Base-by-base conservation (phyloP, 2,329 filamentous ascomycete genomes). In the Penicillium corylophilum region DNA sequence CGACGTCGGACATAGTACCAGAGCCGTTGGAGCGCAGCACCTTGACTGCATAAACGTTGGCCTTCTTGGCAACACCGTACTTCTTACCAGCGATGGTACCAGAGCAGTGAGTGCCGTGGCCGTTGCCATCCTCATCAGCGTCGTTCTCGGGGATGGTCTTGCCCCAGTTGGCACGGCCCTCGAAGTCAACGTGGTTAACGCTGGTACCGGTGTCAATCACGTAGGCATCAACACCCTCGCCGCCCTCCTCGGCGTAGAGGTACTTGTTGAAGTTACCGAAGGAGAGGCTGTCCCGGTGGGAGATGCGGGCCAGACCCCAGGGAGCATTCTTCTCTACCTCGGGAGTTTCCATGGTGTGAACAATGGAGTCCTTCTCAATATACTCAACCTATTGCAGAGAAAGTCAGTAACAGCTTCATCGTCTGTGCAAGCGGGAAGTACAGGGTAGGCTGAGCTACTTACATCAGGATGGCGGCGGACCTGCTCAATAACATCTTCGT, bases 1-100 rank as follows among this genome's bases (percentile, higher is more conserved):
- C 90, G 64, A 99, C 94, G 71, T 99, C 94, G 52, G 92, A 92
- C 95, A 99, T 99, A 72, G 90, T 92, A 67, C 94, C 94, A 44
- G 93, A 96, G 67, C 94, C 94, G 76, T 96, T 99, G 66, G 93
- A 96, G 72, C 88, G 86, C 65, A 99, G 88, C 36, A 99, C 94
- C 87, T 99, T 99, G 81, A 99, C 92, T 61, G 94, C 94, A 70
- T 95, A 92, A 74, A 99, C 81, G 65, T 90, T 86, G 71, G 95
- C 94, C 85, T 97, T 96, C 87, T 99, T 99, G 73, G 94, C 93
- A 60, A 99, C 94, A 84, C 94, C 94, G 72, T 96, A 99, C 82
- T 96, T 96, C 85, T 94, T 95, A 72, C 95, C 94, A 61, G 89
- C 94, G 67, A 99, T 87, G 57, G 95, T 99, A 66, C 94, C 94